These are phyloP conservation scores for Austroboletus festivus DNA, from an alignment of 768 basidiomycete species.

Conservation along the genomic window DNA sequence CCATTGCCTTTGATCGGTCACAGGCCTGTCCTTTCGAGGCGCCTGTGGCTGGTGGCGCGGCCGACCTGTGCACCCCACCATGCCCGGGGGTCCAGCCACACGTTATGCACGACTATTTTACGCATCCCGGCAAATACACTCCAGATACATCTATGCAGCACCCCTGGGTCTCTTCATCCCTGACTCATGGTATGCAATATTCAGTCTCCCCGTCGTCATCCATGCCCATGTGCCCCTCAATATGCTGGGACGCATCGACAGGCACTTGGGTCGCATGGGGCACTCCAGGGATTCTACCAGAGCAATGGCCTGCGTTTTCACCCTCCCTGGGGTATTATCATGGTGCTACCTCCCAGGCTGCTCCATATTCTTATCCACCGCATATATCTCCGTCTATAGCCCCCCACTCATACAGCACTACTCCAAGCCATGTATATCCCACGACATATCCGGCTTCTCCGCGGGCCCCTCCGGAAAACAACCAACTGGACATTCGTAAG, in stretches of 20 bases:
- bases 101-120: conserved; percentile 24
- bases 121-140: conserved; percentile 21
- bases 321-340: conserved; percentile 28
- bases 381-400: conserved; percentile 22
- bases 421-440: conserved; percentile 19
- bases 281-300: conserved; percentile 21
- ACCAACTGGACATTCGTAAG: conserved; percentile 61
- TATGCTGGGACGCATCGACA: conserved; percentile 30
- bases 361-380: conserved; percentile 29
- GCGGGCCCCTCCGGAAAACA: conserved; percentile 38
- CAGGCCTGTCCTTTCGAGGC: conserved; percentile 21
- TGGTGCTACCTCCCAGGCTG: conserved; percentile 17
- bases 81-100: conserved; percentile 24
- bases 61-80: conserved; percentile 25
- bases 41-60: conserved; percentile 21
- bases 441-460: conserved; percentile 27
- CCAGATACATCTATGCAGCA: conserved; percentile 22
- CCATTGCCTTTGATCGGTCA: conserved; percentile 20
- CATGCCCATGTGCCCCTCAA: conserved; percentile 25
- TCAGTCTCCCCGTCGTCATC: conserved; percentile 28
- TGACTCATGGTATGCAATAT: conserved; percentile 29
- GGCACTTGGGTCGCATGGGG: conserved; percentile 32
- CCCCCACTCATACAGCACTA: conserved; percentile 18
- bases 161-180: conserved; percentile 27
- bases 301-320: conserved; percentile 31